A percentile compares a stretch with the other conserved stretches of the same genome.
Conservation (phyloP, 2,329 filamentous ascomycete genomes). For the Aureobasidium sp. region DNA sequence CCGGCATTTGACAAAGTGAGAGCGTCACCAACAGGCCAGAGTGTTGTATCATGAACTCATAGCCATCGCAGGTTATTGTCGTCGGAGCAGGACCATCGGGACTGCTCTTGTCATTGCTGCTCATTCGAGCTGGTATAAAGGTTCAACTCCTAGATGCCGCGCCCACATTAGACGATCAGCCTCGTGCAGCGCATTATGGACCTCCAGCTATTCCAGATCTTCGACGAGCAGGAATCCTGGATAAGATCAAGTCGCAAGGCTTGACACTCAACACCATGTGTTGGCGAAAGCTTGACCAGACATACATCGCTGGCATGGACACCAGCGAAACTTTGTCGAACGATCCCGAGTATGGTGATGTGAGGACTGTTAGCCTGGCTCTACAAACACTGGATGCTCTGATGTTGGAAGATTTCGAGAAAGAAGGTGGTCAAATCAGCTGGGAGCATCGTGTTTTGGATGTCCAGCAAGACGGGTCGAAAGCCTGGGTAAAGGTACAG, state of each 20-base stretch:
- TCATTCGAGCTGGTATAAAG: slow-evolving; percentile 29
- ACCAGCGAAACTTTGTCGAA: slow-evolving; percentile 22
- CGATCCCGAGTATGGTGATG: slow-evolving; percentile 16
- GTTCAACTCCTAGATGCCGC: slow-evolving; percentile 29
- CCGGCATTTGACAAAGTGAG: slow-evolving; percentile 12
- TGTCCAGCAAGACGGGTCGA: slow-evolving; percentile 23
- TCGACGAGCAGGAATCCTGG: slow-evolving; percentile 30
- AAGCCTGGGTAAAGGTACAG: slow-evolving; percentile 25
- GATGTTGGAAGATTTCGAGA: slow-evolving; percentile 21
- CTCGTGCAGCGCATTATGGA: slow-evolving; percentile 38
- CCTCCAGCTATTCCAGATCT: slow-evolving; percentile 36
- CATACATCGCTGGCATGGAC: slow-evolving; percentile 24
- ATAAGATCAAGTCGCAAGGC: slow-evolving; percentile 27
- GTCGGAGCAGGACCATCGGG: slow-evolving; percentile 37
- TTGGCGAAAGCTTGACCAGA: slow-evolving; percentile 24
- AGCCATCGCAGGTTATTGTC: slow-evolving; percentile 25
- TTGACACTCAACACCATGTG: slow-evolving; percentile 23
- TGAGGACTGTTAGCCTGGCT: slow-evolving; percentile 21
- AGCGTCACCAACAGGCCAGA: neutral
- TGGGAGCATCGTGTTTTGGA: slow-evolving; percentile 24
- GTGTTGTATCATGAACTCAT: neutral
- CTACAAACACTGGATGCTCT: slow-evolving; percentile 24
- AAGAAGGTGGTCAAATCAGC: slow-evolving; percentile 20
- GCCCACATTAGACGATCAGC: slow-evolving; percentile 26
- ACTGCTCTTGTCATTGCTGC: slow-evolving; percentile 35